phyloP scores from a whole-genome alignment of 2,329 filamentous ascomycete genomes.

The Sporothrix curviconia region DNA sequence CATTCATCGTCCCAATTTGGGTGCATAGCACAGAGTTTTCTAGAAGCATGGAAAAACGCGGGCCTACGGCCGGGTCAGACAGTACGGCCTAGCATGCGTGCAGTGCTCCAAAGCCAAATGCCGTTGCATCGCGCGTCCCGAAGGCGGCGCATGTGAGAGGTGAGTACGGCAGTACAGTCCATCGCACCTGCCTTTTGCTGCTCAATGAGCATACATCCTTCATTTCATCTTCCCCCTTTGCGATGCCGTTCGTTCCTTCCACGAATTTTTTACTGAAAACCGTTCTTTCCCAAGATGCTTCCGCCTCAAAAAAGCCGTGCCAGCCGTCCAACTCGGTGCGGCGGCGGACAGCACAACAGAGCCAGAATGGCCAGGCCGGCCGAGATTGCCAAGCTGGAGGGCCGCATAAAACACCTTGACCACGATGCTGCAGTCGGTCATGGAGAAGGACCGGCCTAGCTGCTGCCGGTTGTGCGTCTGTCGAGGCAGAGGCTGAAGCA shows the following conservation, averaged over 20 bases:
- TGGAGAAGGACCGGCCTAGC: slow-evolving; percentile 14
- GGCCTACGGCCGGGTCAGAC: background rate
- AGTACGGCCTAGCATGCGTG: slow-evolving; percentile 15
- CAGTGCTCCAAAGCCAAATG: slow-evolving; percentile 16
- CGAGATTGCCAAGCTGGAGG: slow-evolving; percentile 31
- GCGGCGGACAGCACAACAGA: slow-evolving; percentile 23
- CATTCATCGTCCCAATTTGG: too few relatives aligned
- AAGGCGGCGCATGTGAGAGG: slow-evolving; percentile 14
- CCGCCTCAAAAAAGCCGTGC: slow-evolving; percentile 31
- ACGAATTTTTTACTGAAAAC: background rate
- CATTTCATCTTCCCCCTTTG: background rate
- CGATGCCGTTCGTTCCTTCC: background rate
- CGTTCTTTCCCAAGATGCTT: slow-evolving; percentile 23
- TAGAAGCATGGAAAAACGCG: slow-evolving; percentile 7
- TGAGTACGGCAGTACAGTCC: too few relatives aligned
- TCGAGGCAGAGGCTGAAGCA: background rate
- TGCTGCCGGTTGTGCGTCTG: background rate
- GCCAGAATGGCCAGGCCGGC: slow-evolving; percentile 25
- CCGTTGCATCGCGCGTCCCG: slow-evolving; percentile 10
- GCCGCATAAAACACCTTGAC: slow-evolving; percentile 29
- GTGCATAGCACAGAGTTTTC: too few relatives aligned
- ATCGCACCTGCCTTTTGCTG: too few relatives aligned
- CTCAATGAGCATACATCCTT: too few relatives aligned
- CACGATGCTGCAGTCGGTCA: slow-evolving; percentile 26
- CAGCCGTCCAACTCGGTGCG: slow-evolving; percentile 30